Base-by-base conservation (phyloP, 2,329 filamentous ascomycete genomes). In the Aspergillus pseudonomiae region DNA sequence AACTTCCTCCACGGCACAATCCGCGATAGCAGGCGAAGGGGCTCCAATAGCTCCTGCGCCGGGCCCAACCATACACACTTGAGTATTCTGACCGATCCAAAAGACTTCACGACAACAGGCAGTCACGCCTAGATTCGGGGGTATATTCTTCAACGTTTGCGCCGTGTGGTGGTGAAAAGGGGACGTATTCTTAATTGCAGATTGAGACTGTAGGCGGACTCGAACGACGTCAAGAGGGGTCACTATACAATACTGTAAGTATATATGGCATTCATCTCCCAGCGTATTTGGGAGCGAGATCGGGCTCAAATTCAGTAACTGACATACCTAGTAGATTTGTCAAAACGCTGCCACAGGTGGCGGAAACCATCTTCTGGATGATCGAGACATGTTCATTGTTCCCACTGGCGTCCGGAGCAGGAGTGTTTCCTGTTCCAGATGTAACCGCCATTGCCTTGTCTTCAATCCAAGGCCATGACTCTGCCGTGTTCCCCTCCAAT, bases 101-200 rank as follows among this genome's bases (percentile, higher is more conserved):
- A 98, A 99, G 41, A 99, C 94, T 78, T 99, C 94, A 65, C 95
- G 89, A 76, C 95, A 99, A 80, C 95, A 99, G 45, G 94, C 89
- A 19, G 94, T 97, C 60, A 98, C 92, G 65, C 95, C 95, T 57
- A 98, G 86, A 73, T 94, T 92, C 34, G 91, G 88, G 61, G 93
- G 92, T 56, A 95, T 86, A 67, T 90, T 87, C 66, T 88, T 88
- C 69, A 91, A 86, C 55, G 80, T 80, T 63, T 78, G 74, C 4
- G 69, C 77, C 48, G 73, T 79, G 67, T 77, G 89, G 76, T 74
- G 85, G 80, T 70, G 85, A 79, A 74, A 88, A 69, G 71, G 86
- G 77, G 76, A 89, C 77, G 78, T 84, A 82, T 74, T 85, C 80
- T 73, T 81, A 73, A 78, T 74, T 65, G 84, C 74, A 50, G 83